A percentile compares a stretch with the other conserved stretches of the same genome.
These are phyloP conservation scores for Protomyces pachydermus DNA, from an alignment of 1,139 yeast species.

Conservation along the genomic window DNA sequence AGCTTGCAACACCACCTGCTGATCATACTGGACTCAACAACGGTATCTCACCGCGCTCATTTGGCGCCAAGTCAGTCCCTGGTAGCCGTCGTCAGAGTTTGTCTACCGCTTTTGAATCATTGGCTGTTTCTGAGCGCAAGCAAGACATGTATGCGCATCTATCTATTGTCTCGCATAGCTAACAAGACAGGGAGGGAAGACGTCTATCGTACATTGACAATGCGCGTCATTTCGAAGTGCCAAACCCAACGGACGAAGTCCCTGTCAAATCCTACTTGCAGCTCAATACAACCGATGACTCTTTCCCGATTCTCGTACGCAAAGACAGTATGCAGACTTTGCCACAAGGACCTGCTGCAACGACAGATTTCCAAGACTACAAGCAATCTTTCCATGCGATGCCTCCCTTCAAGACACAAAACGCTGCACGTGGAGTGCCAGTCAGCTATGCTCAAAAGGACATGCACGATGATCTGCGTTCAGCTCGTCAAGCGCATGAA, in stretches of 20 bases:
- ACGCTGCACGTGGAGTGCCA: background rate
- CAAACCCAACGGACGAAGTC: slow-evolving; percentile 5
- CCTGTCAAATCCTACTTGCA: slow-evolving; percentile 33
- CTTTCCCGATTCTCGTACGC: slow-evolving; percentile 43
- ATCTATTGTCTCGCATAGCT: slow-evolving; percentile 5
- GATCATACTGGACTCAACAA: slow-evolving; percentile 30
- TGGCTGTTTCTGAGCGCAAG: background rate
- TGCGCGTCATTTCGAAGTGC: background rate
- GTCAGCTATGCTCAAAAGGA: background rate
- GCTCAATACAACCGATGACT: slow-evolving; percentile 43
- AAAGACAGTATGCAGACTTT: slow-evolving; percentile 33
- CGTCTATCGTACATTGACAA: slow-evolving; percentile 7
- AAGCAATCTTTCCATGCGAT: background rate
- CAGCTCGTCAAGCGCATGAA: background rate
- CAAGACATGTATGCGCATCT: background rate
- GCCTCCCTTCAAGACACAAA: background rate
- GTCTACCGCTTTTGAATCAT: slow-evolving; percentile 15
- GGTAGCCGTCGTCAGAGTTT: slow-evolving; percentile 30
- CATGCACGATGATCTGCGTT: background rate
- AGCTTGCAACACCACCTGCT: slow-evolving; percentile 33
- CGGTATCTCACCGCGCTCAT: slow-evolving; percentile 31
- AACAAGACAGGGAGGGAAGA: slow-evolving; percentile 14
- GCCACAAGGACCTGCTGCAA: background rate
- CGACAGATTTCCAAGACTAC: background rate
- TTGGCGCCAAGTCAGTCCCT: slow-evolving; percentile 27